Conservation (phyloP, 176 grass and related monocot genomes). For the Carex scoparia region DNA sequence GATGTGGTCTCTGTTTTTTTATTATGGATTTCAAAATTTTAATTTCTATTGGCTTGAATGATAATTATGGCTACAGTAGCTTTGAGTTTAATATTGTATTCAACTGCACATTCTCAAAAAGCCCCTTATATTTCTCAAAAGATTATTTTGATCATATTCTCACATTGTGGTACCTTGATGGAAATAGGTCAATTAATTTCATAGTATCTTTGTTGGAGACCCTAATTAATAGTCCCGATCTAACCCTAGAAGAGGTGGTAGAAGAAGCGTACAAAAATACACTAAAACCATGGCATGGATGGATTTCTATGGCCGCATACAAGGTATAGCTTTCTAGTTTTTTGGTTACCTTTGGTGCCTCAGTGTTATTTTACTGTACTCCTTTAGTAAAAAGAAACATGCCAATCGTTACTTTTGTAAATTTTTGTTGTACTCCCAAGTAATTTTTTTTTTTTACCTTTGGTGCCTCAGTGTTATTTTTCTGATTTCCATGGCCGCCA, state of each 20-base stretch:
- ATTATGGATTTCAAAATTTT: too few relatives aligned
- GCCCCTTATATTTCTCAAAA: background rate
- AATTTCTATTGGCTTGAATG: background rate
- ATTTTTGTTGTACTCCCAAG: background rate
- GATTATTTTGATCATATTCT: background rate
- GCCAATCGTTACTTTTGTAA: background rate
- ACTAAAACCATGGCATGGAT: conserved; percentile 78
- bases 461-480: too few relatives aligned
- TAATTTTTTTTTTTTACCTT: too few relatives aligned
- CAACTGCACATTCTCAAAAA: background rate
- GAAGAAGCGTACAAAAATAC: conserved; percentile 55
- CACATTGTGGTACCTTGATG: background rate
- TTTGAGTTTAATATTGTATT: background rate
- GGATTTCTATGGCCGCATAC: conserved; percentile 84
- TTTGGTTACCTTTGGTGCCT: background rate
- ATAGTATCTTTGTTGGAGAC: conserved; percentile 47
- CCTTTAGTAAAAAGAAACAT: too few relatives aligned
- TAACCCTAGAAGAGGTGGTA: conserved; percentile 48
- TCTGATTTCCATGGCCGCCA: too few relatives aligned
- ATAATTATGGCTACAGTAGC: background rate
- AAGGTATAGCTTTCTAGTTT: conserved; percentile 40
- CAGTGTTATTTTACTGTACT: too few relatives aligned
- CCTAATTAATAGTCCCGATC: conserved; percentile 34
- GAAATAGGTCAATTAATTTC: conserved; percentile 63
- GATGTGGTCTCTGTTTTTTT: background rate